Percentiles rank a stretch among this genome's conserved stretches.
Evolutionary conservation across 495 filamentous ascomycete species (phyloP).

Genomic region (Penicillium nucicola): DNA sequence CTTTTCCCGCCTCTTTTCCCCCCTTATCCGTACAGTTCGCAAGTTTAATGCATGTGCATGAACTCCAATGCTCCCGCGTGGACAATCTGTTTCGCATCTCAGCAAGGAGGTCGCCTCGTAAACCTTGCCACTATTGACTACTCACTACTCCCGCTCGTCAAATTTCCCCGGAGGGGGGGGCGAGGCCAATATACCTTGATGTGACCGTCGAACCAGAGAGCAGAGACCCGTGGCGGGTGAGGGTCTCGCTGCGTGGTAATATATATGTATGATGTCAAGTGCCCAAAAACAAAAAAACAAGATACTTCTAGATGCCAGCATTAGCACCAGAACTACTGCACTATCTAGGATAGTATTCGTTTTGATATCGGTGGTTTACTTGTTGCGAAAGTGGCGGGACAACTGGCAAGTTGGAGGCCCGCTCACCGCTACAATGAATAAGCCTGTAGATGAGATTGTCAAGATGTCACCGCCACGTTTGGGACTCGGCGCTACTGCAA

Average conservation of each 20-base stretch:
- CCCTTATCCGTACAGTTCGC: neutral
- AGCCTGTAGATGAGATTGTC: slow-evolving; percentile 6
- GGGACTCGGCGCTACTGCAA: slow-evolving; percentile 22
- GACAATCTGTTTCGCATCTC: slow-evolving; percentile 10
- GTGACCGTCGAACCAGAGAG: slow-evolving; percentile 9
- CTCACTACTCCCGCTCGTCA: neutral
- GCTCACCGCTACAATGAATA: slow-evolving; percentile 26
- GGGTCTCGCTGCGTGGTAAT: neutral
- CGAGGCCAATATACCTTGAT: neutral
- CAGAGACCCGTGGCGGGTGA: neutral
- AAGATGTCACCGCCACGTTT: slow-evolving; percentile 31
- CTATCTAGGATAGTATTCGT: no score
- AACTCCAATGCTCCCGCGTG: neutral
- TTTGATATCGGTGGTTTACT: no score
- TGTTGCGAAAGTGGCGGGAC: neutral
- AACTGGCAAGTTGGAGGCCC: neutral
- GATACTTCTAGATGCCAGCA: neutral
- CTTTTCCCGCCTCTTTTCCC: neutral
- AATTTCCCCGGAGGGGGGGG: neutral
- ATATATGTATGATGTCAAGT: neutral
- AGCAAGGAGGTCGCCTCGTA: slow-evolving; percentile 8
- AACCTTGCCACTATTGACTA: slow-evolving; percentile 10
- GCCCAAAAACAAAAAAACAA: neutral
- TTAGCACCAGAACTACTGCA: no score
- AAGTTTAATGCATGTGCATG: neutral